phyloP scores from a whole-genome alignment of 1,284 basidiomycete genomes.

The Sanguinoderma infundibulare region DNA sequence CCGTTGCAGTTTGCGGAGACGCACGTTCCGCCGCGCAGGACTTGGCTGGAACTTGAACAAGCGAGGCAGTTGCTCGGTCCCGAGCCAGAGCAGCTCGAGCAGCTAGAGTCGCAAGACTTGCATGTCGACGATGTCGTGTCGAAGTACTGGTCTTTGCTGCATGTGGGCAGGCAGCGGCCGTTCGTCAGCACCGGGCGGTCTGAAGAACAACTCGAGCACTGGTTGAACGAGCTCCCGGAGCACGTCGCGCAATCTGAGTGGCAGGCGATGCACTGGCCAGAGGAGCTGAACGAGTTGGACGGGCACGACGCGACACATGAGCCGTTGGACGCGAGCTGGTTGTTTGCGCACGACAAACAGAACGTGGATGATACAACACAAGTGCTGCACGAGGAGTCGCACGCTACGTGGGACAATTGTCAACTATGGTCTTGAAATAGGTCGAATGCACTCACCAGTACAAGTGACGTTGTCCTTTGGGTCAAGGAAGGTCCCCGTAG shows the following conservation, averaged over 20 bases:
- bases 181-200: constrained; percentile 71
- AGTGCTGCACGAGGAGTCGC: constrained; percentile 73
- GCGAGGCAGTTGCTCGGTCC: constrained; percentile 73
- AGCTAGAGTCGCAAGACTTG: constrained; percentile 71
- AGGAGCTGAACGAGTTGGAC: constrained; percentile 65
- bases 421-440: constrained; percentile 9
- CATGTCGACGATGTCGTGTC: constrained; percentile 68
- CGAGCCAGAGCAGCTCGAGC: constrained; percentile 72
- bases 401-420: constrained; percentile 48
- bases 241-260: constrained; percentile 84
- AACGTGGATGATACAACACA: constrained; percentile 69
- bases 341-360: constrained; percentile 72
- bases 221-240: constrained; percentile 70
- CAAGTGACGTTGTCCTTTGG: constrained; percentile 75
- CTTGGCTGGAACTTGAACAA: constrained; percentile 64
- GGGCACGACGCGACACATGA: constrained; percentile 78
- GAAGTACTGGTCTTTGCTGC: constrained; percentile 71
- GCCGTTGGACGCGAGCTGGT: constrained; percentile 67
- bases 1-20: constrained; percentile 60
- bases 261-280: constrained; percentile 69
- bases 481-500: constrained; percentile 71
- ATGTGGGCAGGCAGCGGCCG: constrained; percentile 77
- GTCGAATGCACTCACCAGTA: constrained; percentile 44
- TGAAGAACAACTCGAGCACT: constrained; percentile 74
- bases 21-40: constrained; percentile 69